A percentile compares a stretch with the other conserved stretches of the same genome.
Conservation (phyloP, 805 yeast genomes). For the Yamadazyma takamatsuzukensis region DNA sequence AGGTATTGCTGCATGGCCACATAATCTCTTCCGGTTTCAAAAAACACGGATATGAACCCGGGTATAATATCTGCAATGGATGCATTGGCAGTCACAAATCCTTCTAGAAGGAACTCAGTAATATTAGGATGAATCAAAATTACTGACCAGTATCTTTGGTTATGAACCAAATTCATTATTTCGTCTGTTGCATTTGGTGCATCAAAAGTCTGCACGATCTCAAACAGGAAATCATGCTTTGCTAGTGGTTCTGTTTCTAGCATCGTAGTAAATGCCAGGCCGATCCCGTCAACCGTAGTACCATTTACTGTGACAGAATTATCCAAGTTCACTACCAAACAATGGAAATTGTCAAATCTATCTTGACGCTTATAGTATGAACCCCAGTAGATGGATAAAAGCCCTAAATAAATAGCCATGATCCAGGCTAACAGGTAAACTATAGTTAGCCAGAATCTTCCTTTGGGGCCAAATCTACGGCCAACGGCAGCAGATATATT, state of each 20-base stretch:
- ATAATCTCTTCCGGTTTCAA: constrained; percentile 27
- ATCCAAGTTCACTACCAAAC: constrained; percentile 32
- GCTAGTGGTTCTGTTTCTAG: background rate
- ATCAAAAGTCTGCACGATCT: background rate
- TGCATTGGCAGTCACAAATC: constrained; percentile 13
- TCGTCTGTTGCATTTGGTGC: constrained; percentile 10
- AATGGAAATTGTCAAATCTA: constrained; percentile 24
- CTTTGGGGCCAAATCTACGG: too few species aligned
- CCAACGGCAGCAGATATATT: too few species aligned
- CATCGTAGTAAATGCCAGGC: constrained; percentile 1
- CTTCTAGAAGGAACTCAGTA: constrained; percentile 20
- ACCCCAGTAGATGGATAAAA: constrained; percentile 38
- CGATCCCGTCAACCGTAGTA: constrained; percentile 3
- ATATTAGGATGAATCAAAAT: constrained; percentile 22
- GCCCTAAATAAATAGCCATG: too few species aligned
- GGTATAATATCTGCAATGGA: constrained; percentile 9
- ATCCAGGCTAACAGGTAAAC: too few species aligned
- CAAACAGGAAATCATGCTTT: background rate
- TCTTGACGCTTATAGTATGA: constrained; percentile 22
- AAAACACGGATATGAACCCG: constrained; percentile 17
- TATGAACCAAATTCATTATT: constrained; percentile 19
- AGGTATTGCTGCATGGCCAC: constrained; percentile 30
- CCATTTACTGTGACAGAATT: constrained; percentile 15
- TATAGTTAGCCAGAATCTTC: too few species aligned
- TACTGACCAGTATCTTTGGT: constrained; percentile 29